Percentiles rank a stretch among this genome's conserved stretches.
phyloP scores from a whole-genome alignment of 2,329 filamentous ascomycete genomes.

The Alternaria panax region DNA sequence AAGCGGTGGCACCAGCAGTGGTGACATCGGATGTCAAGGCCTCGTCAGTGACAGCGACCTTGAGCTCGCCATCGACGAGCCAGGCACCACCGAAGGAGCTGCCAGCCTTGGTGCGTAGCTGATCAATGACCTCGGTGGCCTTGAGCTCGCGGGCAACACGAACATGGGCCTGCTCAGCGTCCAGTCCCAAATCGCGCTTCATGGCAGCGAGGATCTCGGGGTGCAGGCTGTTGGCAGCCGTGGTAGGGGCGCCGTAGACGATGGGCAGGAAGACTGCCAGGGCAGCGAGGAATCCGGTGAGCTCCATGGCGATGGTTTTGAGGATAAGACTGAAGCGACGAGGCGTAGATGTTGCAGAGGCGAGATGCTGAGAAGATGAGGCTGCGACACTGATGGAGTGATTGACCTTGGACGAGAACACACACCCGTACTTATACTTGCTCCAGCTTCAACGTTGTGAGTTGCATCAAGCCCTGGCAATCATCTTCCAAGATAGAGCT shows the following conservation, averaged over 20 bases:
- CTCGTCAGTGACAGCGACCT: conserved; percentile 51
- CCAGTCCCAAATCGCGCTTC: conserved; percentile 54
- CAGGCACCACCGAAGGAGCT: conserved; percentile 52
- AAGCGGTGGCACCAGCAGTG: conserved; percentile 48
- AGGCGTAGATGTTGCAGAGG: conserved; percentile 29
- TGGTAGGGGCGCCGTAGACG: conserved; percentile 52
- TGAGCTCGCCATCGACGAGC: conserved; percentile 50
- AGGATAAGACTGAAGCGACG: conserved; percentile 31
- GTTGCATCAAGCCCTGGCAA: conserved; percentile 7
- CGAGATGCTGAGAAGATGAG: conserved; percentile 33
- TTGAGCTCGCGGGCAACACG: conserved; percentile 51
- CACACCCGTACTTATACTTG: conserved; percentile 28
- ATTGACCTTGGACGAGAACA: conserved; percentile 9
- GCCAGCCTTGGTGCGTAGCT: conserved; percentile 43
- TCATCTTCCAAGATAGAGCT: conserved; percentile 6
- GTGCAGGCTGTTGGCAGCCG: conserved; percentile 48
- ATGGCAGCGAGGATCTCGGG: conserved; percentile 53
- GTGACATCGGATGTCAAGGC: conserved; percentile 47
- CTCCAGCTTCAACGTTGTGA: conserved; percentile 5
- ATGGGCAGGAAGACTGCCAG: conserved; percentile 52
- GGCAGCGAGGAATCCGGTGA: conserved; percentile 50
- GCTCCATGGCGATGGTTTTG: conserved; percentile 47
- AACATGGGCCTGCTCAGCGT: conserved; percentile 49
- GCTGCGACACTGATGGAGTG: conserved; percentile 23
- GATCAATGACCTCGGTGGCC: conserved; percentile 50